Conservation (phyloP, 2,329 filamentous ascomycete species). For the Thyridium curvatum region DNA sequence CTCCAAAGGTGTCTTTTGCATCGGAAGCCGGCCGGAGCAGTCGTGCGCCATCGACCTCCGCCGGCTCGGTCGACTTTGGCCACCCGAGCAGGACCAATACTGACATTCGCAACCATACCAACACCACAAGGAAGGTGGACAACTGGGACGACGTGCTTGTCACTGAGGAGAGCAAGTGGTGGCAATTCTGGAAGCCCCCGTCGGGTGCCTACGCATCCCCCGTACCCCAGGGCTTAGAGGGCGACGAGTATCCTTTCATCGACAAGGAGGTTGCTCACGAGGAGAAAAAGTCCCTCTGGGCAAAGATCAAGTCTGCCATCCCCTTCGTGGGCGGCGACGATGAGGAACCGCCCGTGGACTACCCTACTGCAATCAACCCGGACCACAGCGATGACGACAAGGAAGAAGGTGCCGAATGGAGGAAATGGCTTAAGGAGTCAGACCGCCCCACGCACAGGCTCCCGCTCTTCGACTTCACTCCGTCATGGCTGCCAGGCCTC, state of each 20-base stretch:
- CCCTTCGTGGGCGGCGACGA: conserved; percentile 41
- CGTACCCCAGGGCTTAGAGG: conserved; percentile 49
- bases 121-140: conserved; percentile 45
- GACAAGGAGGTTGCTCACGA: conserved; percentile 27
- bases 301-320: conserved; percentile 41
- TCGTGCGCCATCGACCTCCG: conserved; percentile 3
- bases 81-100: no score
- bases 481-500: conserved; percentile 68
- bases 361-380: conserved; percentile 57
- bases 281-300: conserved; percentile 42
- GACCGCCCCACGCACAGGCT: conserved; percentile 82
- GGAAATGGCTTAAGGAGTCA: conserved; percentile 72
- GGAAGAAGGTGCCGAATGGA: conserved; percentile 67
- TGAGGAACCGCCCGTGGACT: conserved; percentile 38
- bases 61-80: conserved; percentile 2
- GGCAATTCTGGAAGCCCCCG: conserved; percentile 60
- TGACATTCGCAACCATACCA: conserved; percentile 25
- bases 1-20: conserved; percentile 23
- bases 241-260: conserved; percentile 33
- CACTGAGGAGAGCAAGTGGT: conserved; percentile 43
- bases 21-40: conserved; percentile 20
- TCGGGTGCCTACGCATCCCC: conserved; percentile 55
- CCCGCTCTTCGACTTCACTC: conserved; percentile 48
- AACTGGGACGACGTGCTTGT: conserved; percentile 44
- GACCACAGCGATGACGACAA: conserved; percentile 54